phyloP scores from a whole-genome alignment of 1,139 yeast genomes.

The Trichomonascaceae sp. region DNA sequence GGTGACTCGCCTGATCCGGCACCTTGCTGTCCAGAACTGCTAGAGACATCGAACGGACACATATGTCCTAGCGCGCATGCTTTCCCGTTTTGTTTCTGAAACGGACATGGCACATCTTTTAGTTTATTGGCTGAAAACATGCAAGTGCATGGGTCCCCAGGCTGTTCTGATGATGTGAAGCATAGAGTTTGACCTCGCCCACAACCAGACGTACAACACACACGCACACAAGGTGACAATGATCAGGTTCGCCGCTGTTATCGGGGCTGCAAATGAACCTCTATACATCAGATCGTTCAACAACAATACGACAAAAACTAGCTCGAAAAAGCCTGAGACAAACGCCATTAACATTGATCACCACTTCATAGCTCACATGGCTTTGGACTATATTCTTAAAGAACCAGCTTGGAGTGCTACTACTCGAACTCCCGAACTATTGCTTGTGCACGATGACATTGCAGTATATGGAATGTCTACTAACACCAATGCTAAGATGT shows the following conservation, averaged over 20 bases:
- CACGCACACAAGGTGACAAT: too few relatives aligned
- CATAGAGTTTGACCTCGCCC: too few relatives aligned
- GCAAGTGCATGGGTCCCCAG: too few relatives aligned
- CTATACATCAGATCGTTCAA: slow-evolving; percentile 17
- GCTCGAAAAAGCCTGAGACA: slow-evolving; percentile 1
- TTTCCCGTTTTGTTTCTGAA: too few relatives aligned
- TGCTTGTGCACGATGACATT: slow-evolving; percentile 30
- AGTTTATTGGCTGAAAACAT: too few relatives aligned
- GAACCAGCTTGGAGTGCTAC: slow-evolving; percentile 17
- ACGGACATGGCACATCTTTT: too few relatives aligned
- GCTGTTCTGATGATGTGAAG: too few relatives aligned
- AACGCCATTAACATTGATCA: slow-evolving; percentile 15
- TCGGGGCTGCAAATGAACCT: slow-evolving; percentile 15
- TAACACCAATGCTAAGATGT: slow-evolving; percentile 28
- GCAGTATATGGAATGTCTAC: slow-evolving; percentile 30
- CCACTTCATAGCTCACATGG: slow-evolving; percentile 31
- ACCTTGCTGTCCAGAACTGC: too few relatives aligned
- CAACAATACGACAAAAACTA: slow-evolving; percentile 7
- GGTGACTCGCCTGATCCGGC: too few relatives aligned
- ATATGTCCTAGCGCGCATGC: too few relatives aligned
- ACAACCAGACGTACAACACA: too few relatives aligned
- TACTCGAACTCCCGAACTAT: slow-evolving; percentile 22
- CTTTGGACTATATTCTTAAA: slow-evolving; percentile 27
- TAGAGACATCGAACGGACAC: too few relatives aligned
- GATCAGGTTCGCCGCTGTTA: not conserved